These are phyloP conservation scores for Candida methanosorbosa DNA, from an alignment of 805 yeast genomes.

Conservation along the genomic window DNA sequence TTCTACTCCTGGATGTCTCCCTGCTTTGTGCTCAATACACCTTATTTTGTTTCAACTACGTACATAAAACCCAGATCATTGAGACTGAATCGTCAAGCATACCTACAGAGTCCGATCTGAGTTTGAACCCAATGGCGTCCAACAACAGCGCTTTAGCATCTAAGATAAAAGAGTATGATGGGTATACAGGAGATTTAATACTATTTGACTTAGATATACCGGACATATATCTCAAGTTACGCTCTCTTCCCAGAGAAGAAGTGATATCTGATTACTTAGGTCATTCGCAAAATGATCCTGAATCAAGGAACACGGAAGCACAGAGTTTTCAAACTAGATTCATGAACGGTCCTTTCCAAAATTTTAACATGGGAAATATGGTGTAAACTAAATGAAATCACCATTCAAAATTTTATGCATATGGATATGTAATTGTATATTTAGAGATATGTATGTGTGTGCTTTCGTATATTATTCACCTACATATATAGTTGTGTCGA, in stretches of 20 bases:
- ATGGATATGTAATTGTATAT: too few relatives aligned
- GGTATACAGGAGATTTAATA: constrained; percentile 33
- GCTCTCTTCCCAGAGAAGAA: constrained; percentile 9
- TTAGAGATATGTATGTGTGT: too few relatives aligned
- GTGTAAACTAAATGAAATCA: too few relatives aligned
- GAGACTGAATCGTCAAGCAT: not conserved
- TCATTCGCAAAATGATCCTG: not conserved
- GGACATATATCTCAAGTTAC: constrained; percentile 15
- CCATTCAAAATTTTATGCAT: too few relatives aligned
- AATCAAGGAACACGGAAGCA: too few relatives aligned
- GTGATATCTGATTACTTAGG: constrained; percentile 2
- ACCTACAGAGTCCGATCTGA: constrained; percentile 1
- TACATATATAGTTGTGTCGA: too few relatives aligned
- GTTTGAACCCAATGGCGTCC: constrained; percentile 13
- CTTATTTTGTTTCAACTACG: constrained; percentile 22
- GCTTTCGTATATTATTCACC: too few relatives aligned
- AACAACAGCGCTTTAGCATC: constrained; percentile 2
- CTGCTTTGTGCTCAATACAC: constrained; percentile 22
- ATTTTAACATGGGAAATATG: too few relatives aligned
- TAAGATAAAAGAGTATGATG: constrained; percentile 25
- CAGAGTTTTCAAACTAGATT: too few relatives aligned
- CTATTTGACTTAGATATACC: constrained; percentile 28
- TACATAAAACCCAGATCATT: constrained; percentile 16
- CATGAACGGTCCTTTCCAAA: too few relatives aligned
- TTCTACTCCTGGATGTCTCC: constrained; percentile 23